phyloP scores from a whole-genome alignment of 1,139 yeast genomes.

The Geotrichum phurueaensis region DNA sequence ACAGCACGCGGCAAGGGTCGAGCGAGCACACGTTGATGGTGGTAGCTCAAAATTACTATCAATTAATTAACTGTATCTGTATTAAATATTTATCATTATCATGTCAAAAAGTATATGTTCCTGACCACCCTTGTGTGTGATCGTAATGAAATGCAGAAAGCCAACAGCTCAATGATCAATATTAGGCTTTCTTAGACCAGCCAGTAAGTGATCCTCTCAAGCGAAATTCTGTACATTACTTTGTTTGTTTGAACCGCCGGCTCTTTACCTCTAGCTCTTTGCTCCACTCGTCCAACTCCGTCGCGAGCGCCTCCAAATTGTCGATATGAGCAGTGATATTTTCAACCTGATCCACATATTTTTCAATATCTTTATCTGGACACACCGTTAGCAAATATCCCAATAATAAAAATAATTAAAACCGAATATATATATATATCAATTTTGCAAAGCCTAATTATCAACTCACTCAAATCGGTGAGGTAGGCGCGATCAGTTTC shows the following conservation, averaged over 20 bases:
- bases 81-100: not conserved
- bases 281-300: constrained; percentile 59
- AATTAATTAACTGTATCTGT: not conserved
- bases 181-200: not conserved
- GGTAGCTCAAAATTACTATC: not conserved
- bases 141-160: not conserved
- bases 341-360: constrained; percentile 35
- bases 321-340: constrained; percentile 45
- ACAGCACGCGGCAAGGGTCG: constrained; percentile 21
- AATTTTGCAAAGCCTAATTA: not conserved
- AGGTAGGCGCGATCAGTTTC: constrained; percentile 25
- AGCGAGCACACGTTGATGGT: constrained; percentile 12
- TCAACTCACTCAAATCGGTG: constrained; percentile 3
- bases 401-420: not conserved
- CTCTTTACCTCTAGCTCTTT: constrained; percentile 45
- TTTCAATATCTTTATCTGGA: constrained; percentile 36
- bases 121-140: not conserved
- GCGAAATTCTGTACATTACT: not conserved
- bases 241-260: constrained; percentile 23
- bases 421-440: too few species aligned
- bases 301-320: constrained; percentile 43
- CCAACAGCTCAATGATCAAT: not conserved
- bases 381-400: not conserved
- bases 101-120: not conserved
- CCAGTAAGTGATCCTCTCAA: too few species aligned